These are phyloP conservation scores for Camellia oleifera DNA, from an alignment of 179 eudicot species.

Conservation along the genomic window DNA sequence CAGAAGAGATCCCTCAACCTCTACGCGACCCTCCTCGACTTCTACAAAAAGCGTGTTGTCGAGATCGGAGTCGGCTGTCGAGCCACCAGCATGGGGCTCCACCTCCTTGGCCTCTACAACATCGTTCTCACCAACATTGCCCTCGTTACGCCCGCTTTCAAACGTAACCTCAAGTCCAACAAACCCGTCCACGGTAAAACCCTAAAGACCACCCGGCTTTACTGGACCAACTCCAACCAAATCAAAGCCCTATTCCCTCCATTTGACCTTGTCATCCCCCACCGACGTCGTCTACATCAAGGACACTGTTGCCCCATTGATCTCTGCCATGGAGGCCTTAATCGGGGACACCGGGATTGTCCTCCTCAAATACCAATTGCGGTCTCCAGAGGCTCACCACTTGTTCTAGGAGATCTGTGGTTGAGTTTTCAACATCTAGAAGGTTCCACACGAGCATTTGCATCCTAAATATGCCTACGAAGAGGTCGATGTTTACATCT, in stretches of 20 bases:
- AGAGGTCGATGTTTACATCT: too few species aligned
- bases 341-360: slow-evolving; percentile 39
- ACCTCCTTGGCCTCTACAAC: slow-evolving; percentile 29
- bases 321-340: too few species aligned
- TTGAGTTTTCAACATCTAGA: too few species aligned
- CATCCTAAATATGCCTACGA: too few species aligned
- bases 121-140: slow-evolving; percentile 71
- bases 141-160: slow-evolving; percentile 82
- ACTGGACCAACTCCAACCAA: slow-evolving; percentile 65
- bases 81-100: too few species aligned
- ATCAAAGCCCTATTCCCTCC: slow-evolving; percentile 18
- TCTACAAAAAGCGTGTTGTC: slow-evolving; percentile 17
- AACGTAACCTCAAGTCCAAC: slow-evolving; percentile 51
- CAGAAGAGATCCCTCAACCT: slow-evolving; percentile 32
- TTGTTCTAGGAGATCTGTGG: neutral
- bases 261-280: slow-evolving; percentile 66
- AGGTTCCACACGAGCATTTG: too few species aligned
- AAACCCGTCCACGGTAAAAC: slow-evolving; percentile 25
- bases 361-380: slow-evolving; percentile 38
- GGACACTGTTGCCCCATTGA: too few species aligned
- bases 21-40: slow-evolving; percentile 57
- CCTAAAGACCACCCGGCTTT: slow-evolving; percentile 53
- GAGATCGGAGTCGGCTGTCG: too few species aligned
- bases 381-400: neutral
- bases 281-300: slow-evolving; percentile 37